Evolutionary conservation across 805 yeast genomes (phyloP).

Genomic region (Candida sphagnicola): DNA sequence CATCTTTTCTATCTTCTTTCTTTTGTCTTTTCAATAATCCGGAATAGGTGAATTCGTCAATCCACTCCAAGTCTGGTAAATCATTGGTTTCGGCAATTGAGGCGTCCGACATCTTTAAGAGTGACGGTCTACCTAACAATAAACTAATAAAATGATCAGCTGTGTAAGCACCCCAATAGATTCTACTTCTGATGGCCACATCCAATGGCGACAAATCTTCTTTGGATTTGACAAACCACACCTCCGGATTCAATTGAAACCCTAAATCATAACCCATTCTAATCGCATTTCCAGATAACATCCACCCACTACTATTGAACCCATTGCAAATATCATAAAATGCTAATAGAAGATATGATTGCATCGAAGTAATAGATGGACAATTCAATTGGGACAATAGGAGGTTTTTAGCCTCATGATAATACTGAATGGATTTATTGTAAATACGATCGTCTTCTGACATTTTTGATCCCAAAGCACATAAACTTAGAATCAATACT

Average conservation of each 20-base stretch:
- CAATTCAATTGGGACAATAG: slow-evolving; percentile 40
- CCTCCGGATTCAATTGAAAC: slow-evolving; percentile 57
- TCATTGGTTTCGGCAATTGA: slow-evolving; percentile 57
- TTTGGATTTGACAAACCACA: slow-evolving; percentile 47
- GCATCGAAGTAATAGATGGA: slow-evolving; percentile 53
- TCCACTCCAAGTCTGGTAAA: slow-evolving; percentile 59
- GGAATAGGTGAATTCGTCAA: slow-evolving; percentile 51
- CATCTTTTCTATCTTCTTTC: slow-evolving; percentile 11
- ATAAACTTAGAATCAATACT: slow-evolving; percentile 50
- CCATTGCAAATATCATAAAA: slow-evolving; percentile 62
- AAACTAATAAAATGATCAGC: slow-evolving; percentile 63
- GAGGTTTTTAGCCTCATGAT: slow-evolving; percentile 42
- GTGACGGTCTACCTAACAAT: slow-evolving; percentile 55
- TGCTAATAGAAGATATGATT: slow-evolving; percentile 54
- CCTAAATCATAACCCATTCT: slow-evolving; percentile 66
- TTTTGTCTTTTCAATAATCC: slow-evolving; percentile 12
- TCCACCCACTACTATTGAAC: slow-evolving; percentile 57
- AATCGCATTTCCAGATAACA: slow-evolving; percentile 58
- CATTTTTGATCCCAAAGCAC: slow-evolving; percentile 56
- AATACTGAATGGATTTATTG: slow-evolving; percentile 39
- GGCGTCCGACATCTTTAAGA: slow-evolving; percentile 52
- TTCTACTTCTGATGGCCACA: slow-evolving; percentile 52
- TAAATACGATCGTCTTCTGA: slow-evolving; percentile 41
- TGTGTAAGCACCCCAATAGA: slow-evolving; percentile 64
- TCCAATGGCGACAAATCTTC: slow-evolving; percentile 44